phyloP scores from a whole-genome alignment of 2,329 filamentous ascomycete species.

The Zopfia rhizophila region DNA sequence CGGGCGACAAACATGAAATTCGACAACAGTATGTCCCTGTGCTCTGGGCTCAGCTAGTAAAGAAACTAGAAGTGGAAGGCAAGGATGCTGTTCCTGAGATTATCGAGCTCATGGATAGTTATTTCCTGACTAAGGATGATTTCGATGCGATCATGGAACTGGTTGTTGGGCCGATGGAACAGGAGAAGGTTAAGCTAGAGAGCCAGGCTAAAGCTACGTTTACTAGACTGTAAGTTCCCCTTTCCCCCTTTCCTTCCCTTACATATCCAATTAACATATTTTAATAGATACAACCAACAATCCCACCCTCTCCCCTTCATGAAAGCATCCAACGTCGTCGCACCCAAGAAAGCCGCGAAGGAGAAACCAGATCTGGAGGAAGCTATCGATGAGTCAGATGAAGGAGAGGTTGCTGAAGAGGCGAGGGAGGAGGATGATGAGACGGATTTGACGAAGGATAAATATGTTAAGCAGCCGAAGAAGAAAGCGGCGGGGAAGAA shows the following conservation, averaged over 20 bases:
- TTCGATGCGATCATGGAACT: conserved; percentile 93
- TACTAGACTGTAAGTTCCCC: conserved; percentile 77
- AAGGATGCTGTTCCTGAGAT: conserved; percentile 84
- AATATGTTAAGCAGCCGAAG: conserved; percentile 94
- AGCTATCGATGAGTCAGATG: conserved; percentile 90
- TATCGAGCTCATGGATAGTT: conserved; percentile 96
- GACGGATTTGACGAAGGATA: conserved; percentile 90
- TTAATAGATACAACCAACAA: conserved; percentile 79
- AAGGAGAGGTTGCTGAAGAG: conserved; percentile 60
- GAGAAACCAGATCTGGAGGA: conserved; percentile 95
- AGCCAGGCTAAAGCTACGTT: conserved; percentile 88
- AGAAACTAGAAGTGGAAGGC: conserved; percentile 78
- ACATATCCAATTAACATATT: conserved; percentile 20
- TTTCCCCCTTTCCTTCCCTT: not conserved
- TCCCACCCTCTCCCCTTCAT: conserved; percentile 95
- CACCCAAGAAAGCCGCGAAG: conserved; percentile 74
- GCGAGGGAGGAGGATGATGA: conserved; percentile 74
- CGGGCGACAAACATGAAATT: conserved; percentile 91
- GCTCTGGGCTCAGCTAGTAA: conserved; percentile 83
- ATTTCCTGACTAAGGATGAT: conserved; percentile 93
- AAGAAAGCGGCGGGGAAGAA: conserved; percentile 65
- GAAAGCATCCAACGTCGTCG: conserved; percentile 83
- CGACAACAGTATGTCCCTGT: conserved; percentile 93
- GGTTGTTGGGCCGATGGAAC: conserved; percentile 84
- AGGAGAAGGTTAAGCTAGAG: conserved; percentile 80